Percentiles rank a stretch among this genome's conserved stretches.
phyloP scores from a whole-genome alignment of 257 asterid species.

The Coffea eugenioides region DNA sequence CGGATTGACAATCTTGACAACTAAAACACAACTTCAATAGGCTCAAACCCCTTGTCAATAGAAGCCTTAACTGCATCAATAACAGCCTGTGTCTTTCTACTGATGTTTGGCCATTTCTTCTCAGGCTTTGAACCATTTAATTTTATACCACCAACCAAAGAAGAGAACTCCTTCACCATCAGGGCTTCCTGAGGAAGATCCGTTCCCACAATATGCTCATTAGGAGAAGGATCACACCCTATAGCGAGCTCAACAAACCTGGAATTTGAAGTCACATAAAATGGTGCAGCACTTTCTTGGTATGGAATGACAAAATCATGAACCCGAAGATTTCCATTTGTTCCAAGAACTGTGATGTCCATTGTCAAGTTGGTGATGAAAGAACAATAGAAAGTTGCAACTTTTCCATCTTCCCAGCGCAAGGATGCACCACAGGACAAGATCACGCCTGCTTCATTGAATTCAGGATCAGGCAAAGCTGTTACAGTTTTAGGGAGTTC shows the following conservation, averaged over 20 bases:
- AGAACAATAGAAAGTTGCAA: conserved; percentile 61
- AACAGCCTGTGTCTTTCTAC: conserved; percentile 64
- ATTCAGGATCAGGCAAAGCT: conserved; percentile 31
- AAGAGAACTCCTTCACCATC: conserved; percentile 67
- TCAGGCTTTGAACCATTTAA: conserved; percentile 38
- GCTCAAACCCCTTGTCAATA: conserved; percentile 48
- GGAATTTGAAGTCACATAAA: conserved; percentile 27
- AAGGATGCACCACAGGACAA: conserved; percentile 43
- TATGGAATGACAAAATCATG: conserved; percentile 56
- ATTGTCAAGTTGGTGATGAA: conserved; percentile 48
- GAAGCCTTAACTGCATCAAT: conserved; percentile 69
- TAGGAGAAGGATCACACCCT: conserved; percentile 42
- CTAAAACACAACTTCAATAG: conserved; percentile 26
- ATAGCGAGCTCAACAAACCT: conserved; percentile 28
- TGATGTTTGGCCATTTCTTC: conserved; percentile 54
- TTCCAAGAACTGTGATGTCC: conserved; percentile 51
- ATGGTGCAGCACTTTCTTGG: conserved; percentile 50
- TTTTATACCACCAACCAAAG: conserved; percentile 39
- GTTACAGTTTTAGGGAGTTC: conserved; percentile 38
- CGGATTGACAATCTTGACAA: too few species aligned
- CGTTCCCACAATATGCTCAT: conserved; percentile 37
- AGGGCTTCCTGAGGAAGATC: conserved; percentile 70
- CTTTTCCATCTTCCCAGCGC: conserved; percentile 42
- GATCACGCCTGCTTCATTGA: conserved; percentile 37
- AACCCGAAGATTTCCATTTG: conserved; percentile 49